Conservation (phyloP, 495 filamentous ascomycete genomes). For the Rhypophila decipiens region DNA sequence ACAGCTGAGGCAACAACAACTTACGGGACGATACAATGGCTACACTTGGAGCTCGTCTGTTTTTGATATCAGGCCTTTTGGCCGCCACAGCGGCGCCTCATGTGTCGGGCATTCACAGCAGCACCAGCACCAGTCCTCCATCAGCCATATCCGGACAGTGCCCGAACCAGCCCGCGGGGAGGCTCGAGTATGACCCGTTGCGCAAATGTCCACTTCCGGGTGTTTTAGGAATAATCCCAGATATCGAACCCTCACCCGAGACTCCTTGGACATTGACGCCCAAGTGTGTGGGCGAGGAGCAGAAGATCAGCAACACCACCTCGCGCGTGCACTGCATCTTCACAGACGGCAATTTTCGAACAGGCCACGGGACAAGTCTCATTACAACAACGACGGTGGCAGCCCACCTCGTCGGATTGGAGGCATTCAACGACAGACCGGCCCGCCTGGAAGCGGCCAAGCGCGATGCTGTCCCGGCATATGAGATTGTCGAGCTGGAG, state of each 20-base stretch:
- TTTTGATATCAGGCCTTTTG: too few species aligned
- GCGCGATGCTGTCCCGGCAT: slow-evolving; percentile 8
- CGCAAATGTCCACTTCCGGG: slow-evolving; percentile 6
- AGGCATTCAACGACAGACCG: slow-evolving; percentile 23
- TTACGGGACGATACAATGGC: too few species aligned
- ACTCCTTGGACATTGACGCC: slow-evolving; percentile 14
- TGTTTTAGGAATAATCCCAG: background rate
- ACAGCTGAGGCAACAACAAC: too few species aligned
- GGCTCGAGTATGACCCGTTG: background rate
- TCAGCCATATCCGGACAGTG: too few species aligned
- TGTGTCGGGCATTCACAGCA: too few species aligned
- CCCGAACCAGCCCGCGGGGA: slow-evolving; percentile 4
- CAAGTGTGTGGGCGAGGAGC: slow-evolving; percentile 1
- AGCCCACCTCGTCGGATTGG: slow-evolving; percentile 20
- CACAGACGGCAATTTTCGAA: slow-evolving; percentile 24
- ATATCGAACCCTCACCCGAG: background rate
- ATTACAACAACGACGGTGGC: slow-evolving; percentile 19
- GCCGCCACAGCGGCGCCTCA: too few species aligned
- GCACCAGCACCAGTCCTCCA: too few species aligned
- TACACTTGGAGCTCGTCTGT: too few species aligned
- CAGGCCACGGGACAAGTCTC: slow-evolving; percentile 24
- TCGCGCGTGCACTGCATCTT: slow-evolving; percentile 26
- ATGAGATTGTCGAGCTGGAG: slow-evolving; percentile 20
- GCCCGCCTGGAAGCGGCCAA: slow-evolving; percentile 8
- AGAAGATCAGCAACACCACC: background rate